Conservation (phyloP, 306 rosid species). For the Lagenaria siceraria region DNA sequence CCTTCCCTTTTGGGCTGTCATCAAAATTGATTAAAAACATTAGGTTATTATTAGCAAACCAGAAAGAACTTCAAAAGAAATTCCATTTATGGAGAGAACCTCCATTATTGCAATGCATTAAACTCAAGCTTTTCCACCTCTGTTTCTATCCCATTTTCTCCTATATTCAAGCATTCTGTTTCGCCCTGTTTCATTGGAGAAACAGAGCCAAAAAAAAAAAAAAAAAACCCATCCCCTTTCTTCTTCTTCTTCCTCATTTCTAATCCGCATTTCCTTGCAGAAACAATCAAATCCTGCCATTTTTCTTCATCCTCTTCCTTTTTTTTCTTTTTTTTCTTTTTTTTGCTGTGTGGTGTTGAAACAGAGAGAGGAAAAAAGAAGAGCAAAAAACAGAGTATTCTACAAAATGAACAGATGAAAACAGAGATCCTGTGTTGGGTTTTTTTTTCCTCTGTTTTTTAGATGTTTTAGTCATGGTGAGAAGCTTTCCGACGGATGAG, state of each 20-base stretch:
- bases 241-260: background rate
- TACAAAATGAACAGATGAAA: background rate
- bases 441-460: background rate
- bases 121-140: conserved; percentile 11
- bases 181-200: conserved; percentile 11
- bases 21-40: background rate
- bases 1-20: background rate
- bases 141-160: conserved; percentile 20
- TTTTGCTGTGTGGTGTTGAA: no score
- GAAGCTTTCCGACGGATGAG: conserved; percentile 38
- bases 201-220: background rate
- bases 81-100: background rate
- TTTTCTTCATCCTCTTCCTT: background rate
- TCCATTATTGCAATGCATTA: background rate
- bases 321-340: no score
- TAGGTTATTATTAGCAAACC: background rate
- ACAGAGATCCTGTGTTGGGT: background rate
- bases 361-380: no score
- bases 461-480: conserved; percentile 43
- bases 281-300: background rate
- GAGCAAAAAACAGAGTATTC: background rate
- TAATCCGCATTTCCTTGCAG: conserved; percentile 5
- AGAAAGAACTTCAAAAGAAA: background rate
- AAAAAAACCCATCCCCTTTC: background rate
- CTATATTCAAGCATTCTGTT: conserved; percentile 44